Conservation (phyloP, 805 yeast species). For the Sugiyamaella mastotermitis region DNA sequence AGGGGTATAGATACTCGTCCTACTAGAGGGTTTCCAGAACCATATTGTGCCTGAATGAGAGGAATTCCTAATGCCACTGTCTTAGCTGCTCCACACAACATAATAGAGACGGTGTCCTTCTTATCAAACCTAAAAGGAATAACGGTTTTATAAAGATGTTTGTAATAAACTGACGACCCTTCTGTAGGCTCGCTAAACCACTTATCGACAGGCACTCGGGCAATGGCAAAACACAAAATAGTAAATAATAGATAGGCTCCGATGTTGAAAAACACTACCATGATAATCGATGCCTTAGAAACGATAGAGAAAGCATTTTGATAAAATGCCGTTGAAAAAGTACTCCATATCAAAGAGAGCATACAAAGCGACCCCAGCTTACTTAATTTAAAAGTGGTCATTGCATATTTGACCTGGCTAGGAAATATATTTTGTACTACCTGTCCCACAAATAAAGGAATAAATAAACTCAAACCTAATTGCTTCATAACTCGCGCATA, state of each 20-base stretch:
- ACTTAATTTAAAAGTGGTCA: slow-evolving; percentile 51
- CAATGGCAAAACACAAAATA: slow-evolving; percentile 47
- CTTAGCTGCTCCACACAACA: slow-evolving; percentile 90
- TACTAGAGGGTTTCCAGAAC: slow-evolving; percentile 41
- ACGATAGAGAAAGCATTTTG: slow-evolving; percentile 73
- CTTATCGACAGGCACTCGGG: slow-evolving; percentile 51
- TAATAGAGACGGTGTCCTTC: slow-evolving; percentile 67
- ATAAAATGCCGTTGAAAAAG: slow-evolving; percentile 82
- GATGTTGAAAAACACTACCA: slow-evolving; percentile 75
- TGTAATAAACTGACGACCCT: slow-evolving; percentile 41
- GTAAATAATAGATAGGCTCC: slow-evolving; percentile 79
- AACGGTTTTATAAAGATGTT: slow-evolving; percentile 35
- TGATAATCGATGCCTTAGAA: slow-evolving; percentile 60
- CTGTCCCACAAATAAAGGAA: slow-evolving; percentile 87
- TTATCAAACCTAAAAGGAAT: slow-evolving; percentile 67
- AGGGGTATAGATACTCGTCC: slow-evolving; percentile 75
- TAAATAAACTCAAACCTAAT: slow-evolving; percentile 74
- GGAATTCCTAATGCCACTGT: slow-evolving; percentile 92
- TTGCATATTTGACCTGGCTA: slow-evolving; percentile 53
- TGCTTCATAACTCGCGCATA: slow-evolving; percentile 82
- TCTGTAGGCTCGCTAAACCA: slow-evolving; percentile 38
- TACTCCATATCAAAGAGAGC: slow-evolving; percentile 66
- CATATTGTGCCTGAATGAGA: slow-evolving; percentile 73
- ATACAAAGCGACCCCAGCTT: slow-evolving; percentile 80
- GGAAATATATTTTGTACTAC: slow-evolving; percentile 67